Conservation (phyloP, 1,284 basidiomycete species). For the Cutaneotrichosporon mucoides region DNA sequence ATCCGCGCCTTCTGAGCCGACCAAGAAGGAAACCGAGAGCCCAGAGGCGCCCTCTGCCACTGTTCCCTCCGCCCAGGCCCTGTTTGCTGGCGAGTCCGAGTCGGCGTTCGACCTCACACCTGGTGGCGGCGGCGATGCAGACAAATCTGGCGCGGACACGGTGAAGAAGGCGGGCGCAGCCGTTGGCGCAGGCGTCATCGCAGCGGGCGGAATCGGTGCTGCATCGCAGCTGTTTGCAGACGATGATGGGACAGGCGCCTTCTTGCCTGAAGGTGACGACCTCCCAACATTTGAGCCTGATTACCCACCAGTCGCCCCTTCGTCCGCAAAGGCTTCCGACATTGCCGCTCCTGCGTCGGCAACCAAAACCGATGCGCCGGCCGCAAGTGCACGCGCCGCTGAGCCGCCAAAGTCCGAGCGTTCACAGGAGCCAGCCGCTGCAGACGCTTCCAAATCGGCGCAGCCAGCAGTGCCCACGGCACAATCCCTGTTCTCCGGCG, state of each 20-base stretch:
- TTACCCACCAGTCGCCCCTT: neutral
- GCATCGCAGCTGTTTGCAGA: slow-evolving; percentile 7
- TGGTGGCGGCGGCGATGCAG: no score
- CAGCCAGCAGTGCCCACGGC: neutral
- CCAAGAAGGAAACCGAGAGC: no score
- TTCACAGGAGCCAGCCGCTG: no score
- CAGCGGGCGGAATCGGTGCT: no score
- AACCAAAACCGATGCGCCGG: neutral
- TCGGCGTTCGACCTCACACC: no score
- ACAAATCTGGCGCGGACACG: no score
- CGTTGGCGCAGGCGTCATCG: no score
- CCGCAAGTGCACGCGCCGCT: neutral
- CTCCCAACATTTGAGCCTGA: neutral
- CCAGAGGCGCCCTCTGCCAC: no score
- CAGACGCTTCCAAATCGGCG: neutral
- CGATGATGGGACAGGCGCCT: slow-evolving; percentile 2
- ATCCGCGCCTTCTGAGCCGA: no score
- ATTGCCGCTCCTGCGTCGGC: neutral
- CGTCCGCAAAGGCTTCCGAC: neutral
- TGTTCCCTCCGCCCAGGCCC: no score
- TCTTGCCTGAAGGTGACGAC: slow-evolving; percentile 6
- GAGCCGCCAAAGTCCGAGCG: neutral
- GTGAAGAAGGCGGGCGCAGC: no score
- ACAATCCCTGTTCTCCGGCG: slow-evolving; percentile 12
- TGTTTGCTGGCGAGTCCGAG: no score